Percentiles rank a stretch among this genome's conserved stretches.
Evolutionary conservation across 1,139 yeast genomes (phyloP).

Genomic region (Candida labiduridarum): DNA sequence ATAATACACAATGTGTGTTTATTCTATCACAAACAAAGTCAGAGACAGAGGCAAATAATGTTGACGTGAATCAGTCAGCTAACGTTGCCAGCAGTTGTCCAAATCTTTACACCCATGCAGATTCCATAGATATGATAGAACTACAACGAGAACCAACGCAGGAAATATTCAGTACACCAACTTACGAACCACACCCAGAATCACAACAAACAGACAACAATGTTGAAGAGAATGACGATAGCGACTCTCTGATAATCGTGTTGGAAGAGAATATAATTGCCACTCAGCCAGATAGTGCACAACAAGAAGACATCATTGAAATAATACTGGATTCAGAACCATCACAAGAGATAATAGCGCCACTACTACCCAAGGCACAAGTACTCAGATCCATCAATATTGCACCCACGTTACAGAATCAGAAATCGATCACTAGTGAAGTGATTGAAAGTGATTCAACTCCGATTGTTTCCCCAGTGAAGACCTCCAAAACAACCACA

Average conservation of each 20-base stretch:
- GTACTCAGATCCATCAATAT: conserved; percentile 12
- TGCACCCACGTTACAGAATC: conserved; percentile 14
- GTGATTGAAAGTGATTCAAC: conserved; percentile 11
- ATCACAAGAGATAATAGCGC: conserved; percentile 23
- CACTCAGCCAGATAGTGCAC: conserved; percentile 5
- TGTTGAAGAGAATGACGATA: not conserved
- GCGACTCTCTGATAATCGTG: not conserved
- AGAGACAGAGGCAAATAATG: not conserved
- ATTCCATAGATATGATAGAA: not conserved
- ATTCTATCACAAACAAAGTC: not conserved
- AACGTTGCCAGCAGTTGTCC: not conserved
- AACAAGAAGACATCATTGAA: conserved; percentile 10
- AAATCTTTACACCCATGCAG: not conserved
- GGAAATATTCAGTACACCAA: conserved; percentile 3
- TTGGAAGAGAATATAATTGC: conserved; percentile 1
- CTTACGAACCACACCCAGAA: not conserved
- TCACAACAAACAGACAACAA: not conserved
- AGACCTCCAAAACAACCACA: not conserved
- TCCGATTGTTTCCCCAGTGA: conserved; percentile 3
- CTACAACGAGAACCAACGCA: not conserved
- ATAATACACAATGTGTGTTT: not conserved
- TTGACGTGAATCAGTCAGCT: too few species aligned
- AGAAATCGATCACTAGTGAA: conserved; percentile 1
- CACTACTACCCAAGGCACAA: conserved; percentile 10
- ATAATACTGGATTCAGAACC: conserved; percentile 35